Conservation (phyloP, 2,329 filamentous ascomycete species). For the Ophiostoma sp. region DNA sequence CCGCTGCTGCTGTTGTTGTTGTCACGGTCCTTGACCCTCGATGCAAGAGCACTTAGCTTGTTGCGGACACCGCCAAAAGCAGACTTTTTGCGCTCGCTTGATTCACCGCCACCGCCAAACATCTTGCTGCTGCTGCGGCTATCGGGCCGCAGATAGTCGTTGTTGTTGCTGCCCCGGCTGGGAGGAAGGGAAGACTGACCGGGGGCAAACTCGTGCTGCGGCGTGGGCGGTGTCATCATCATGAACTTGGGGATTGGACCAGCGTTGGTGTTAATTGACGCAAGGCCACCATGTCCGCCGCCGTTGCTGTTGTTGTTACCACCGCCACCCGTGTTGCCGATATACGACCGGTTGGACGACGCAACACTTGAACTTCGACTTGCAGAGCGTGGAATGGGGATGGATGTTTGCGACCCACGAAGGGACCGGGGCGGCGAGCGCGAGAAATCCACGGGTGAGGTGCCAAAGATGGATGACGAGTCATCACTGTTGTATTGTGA, state of each 20-base stretch:
- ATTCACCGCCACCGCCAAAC: conserved; percentile 23
- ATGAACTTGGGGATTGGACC: conserved; percentile 44
- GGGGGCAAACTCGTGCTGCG: conserved; percentile 30
- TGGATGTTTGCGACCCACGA: conserved; percentile 51
- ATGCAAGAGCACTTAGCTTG: conserved; percentile 34
- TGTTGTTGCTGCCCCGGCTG: conserved; percentile 24
- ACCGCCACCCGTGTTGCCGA: conserved; percentile 29
- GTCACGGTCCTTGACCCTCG: conserved; percentile 33
- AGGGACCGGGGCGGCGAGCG: conserved; percentile 58
- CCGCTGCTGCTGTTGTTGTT: conserved; percentile 3
- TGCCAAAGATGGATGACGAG: conserved; percentile 55
- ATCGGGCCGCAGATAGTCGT: conserved; percentile 32
- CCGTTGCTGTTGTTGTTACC: background rate
- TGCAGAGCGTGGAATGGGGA: conserved; percentile 46
- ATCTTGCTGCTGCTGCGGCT: conserved; percentile 26
- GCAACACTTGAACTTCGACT: conserved; percentile 58
- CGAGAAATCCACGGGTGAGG: conserved; percentile 58
- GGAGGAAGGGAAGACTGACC: conserved; percentile 9
- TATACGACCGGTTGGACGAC: conserved; percentile 46
- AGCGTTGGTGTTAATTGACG: conserved; percentile 25
- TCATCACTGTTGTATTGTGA: conserved; percentile 54
- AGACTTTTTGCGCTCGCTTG: conserved; percentile 28
- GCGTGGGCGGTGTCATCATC: conserved; percentile 52
- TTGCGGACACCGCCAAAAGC: conserved; percentile 31
- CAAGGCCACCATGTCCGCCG: background rate